Evolutionary conservation across 208 protist genomes (phyloP).

Genomic region (Balamuthia mandrillaris): DNA sequence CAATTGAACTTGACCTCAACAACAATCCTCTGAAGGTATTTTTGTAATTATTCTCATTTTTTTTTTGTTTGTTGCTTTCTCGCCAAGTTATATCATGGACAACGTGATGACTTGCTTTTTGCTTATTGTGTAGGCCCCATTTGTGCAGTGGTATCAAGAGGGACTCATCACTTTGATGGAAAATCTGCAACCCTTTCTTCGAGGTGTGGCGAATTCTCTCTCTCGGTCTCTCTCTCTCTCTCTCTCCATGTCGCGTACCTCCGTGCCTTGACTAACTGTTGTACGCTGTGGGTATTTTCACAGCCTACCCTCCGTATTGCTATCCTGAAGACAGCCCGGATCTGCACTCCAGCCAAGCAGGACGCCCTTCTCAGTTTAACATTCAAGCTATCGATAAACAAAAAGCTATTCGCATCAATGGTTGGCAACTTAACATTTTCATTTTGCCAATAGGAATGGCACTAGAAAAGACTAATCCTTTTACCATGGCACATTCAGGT

Average conservation of each 20-base stretch:
- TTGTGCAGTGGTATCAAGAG: constrained; percentile 19
- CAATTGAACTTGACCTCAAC: constrained; percentile 5
- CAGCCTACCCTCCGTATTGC: constrained; percentile 18
- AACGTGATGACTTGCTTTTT: neutral
- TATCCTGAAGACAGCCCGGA: neutral
- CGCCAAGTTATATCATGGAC: neutral
- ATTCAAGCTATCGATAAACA: neutral
- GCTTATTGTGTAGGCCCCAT: neutral
- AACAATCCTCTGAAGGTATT: constrained; percentile 22
- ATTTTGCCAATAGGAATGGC: too few species aligned
- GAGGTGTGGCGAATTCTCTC: neutral
- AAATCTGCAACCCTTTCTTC: neutral
- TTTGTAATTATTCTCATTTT: too few species aligned
- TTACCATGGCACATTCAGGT: too few species aligned
- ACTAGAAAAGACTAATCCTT: too few species aligned
- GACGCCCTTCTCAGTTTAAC: neutral
- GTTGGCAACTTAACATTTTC: too few species aligned
- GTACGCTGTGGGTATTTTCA: neutral
- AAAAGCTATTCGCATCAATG: neutral
- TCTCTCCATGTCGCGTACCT: neutral
- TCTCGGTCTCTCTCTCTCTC: neutral
- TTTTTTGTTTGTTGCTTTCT: neutral
- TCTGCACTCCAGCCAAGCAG: neutral
- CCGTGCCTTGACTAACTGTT: neutral
- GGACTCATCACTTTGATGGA: constrained; percentile 20